Evolutionary conservation across 495 filamentous ascomycete species (phyloP), one percentile per base, ranked within the genome.

Genomic region (Cryomyces minteri): DNA sequence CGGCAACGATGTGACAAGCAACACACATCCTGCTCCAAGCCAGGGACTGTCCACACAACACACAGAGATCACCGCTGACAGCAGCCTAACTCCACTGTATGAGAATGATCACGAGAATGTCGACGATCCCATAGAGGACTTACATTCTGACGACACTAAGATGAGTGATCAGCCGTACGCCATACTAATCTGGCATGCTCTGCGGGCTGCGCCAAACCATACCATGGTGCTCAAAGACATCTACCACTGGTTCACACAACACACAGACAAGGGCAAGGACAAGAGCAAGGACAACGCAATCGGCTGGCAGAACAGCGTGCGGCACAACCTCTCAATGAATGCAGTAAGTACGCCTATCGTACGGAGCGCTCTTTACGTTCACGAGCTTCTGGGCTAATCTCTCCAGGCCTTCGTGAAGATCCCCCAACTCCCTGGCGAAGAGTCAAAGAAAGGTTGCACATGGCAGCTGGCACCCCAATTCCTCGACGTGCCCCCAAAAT

Each of bases 241-340:
- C 46, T 98, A 98, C 58, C 64, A 74, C 28, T 98, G 90, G 84
- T 93, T 96, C 55, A 69, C 73, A 28, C 67, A 79, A 14, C 80
- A 94, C 51, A 94, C 85, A 1, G 70, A 73, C 43, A 92, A 88
- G 54, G 76, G 72, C 2, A 79, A 67, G 40, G 69, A 70, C 34
- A 64, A 69, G n/a, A 41, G 40, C 18, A 51, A 55, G 25, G 51
- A 51, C 12, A 51, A 50, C 11, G 66, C 54, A n/a, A 84, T 79
- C 54, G 92, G 88, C 4, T 96, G 92, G 90, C 82, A 90, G 62
- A 96, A 95, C 62, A 94, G 87, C 60, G 90, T 98, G 45, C 77
- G 90, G 5, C 90, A 98, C 55, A 98, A 98, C 54, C 65, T 98
- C 0, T 94, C 86, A 9, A 98, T 98, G 90, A 98, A 98, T 55